Evolutionary conservation across 2,329 filamentous ascomycete genomes (phyloP), one percentile per base, ranked within the genome.

Genomic region (Pseudogymnoascus sp.): DNA sequence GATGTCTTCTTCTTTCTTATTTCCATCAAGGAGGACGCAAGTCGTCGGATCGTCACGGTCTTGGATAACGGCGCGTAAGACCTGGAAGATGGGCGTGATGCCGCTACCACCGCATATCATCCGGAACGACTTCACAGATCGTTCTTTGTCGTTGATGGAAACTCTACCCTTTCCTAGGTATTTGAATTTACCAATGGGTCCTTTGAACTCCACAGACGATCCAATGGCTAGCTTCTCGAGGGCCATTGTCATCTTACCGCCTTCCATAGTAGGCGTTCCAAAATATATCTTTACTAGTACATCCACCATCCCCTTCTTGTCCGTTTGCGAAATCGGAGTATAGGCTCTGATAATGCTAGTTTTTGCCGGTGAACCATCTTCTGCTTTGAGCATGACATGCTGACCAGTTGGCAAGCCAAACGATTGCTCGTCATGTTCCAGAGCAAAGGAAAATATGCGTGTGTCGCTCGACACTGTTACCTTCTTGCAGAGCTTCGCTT

Each of bases 81-180:
- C 89, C 70, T 94, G 90, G 72, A 87, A 94, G 66, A 96, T 90
- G 0, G 92, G 92, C n/a, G 92, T 96, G 70, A 97, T 89, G 0
- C 92, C 92, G n/a, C 85, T 90, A 5, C 92, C 92, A 12, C 83
- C 92, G 68, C 90, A 94, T 33, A 96, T 86, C 91, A 96, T 96
- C 71, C 89, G 79, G 73, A 96, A 91, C 10, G 81, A 82, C 60
- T 81, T 82, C 1, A 95, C 82, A 0, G 68, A 74, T 8, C 86
- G 78, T 63, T 78, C 72, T 17, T 77, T 79, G 0, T 82, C 82
- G 33, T 83, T 83, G 42, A 96, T 75, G 0, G 76, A 71, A 68
- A 89, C 91, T 1, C 74, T 65, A 0, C 92, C 91, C 0, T 78
- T 75, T 0, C 89, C 88, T 0, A 87, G 77, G 69, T 96, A 96